A percentile compares a stretch with the other conserved stretches of the same genome.
Conservation (phyloP, 805 yeast genomes). For the Geotrichum ghanense region DNA sequence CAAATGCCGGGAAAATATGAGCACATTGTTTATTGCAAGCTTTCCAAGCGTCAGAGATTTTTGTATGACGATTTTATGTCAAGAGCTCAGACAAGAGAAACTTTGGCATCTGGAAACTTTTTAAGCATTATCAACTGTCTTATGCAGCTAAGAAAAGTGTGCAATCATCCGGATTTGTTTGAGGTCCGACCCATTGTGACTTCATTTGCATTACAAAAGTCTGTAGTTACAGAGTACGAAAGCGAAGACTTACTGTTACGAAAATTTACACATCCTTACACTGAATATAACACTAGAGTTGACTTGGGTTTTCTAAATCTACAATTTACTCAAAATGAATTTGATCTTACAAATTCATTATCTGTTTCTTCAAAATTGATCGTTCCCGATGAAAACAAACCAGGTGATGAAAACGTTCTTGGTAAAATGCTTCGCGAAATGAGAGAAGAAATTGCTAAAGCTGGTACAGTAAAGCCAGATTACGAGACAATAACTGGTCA, state of each 20-base stretch:
- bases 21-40: constrained; percentile 82
- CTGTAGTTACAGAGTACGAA: constrained; percentile 43
- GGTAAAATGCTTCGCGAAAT: constrained; percentile 1
- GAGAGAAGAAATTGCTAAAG: not conserved
- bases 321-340: constrained; percentile 41
- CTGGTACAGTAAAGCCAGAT: constrained; percentile 23
- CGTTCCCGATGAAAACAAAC: constrained; percentile 22
- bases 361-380: not conserved
- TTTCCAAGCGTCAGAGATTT: constrained; percentile 85
- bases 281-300: constrained; percentile 24
- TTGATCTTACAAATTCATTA: not conserved
- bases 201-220: constrained; percentile 63
- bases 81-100: constrained; percentile 88
- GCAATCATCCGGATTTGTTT: constrained; percentile 92
- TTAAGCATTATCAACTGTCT: constrained; percentile 90
- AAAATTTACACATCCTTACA: constrained; percentile 20
- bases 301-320: constrained; percentile 53
- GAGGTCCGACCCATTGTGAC: constrained; percentile 93
- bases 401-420: not conserved
- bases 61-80: constrained; percentile 96
- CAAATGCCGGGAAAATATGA: constrained; percentile 99
- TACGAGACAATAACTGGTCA: constrained; percentile 33
- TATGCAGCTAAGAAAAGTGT: constrained; percentile 94
- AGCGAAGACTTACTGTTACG: constrained; percentile 31
- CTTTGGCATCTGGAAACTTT: constrained; percentile 88